A percentile compares a stretch with the other conserved stretches of the same genome.
Evolutionary conservation across 1,139 yeast genomes (phyloP).

Genomic region (Scheffersomyces parashehatae): DNA sequence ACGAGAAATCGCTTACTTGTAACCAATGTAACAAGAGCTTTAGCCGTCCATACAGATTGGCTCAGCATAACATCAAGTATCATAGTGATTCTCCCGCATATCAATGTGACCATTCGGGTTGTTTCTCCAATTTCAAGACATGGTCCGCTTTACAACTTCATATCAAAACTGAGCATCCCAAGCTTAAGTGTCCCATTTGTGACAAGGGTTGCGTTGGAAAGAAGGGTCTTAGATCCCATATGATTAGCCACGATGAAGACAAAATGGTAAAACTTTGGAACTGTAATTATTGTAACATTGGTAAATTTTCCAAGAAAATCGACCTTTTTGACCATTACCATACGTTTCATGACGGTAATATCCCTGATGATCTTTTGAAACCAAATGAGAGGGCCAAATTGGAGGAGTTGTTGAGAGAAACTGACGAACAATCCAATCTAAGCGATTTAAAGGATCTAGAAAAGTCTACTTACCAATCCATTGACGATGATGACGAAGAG

Average conservation of each 20-base stretch:
- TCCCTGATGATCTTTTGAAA: conserved; percentile 35
- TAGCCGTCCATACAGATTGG: conserved; percentile 59
- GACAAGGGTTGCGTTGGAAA: conserved; percentile 75
- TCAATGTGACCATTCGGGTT: conserved; percentile 63
- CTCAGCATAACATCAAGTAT: conserved; percentile 59
- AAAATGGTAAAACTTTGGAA: conserved; percentile 60
- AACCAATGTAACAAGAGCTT: conserved; percentile 59
- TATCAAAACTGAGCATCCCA: conserved; percentile 71
- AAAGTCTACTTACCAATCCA: conserved; percentile 2
- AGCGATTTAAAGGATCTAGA: conserved; percentile 5
- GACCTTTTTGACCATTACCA: conserved; percentile 47
- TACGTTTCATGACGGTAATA: conserved; percentile 40
- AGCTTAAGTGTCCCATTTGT: conserved; percentile 64
- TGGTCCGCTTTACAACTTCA: conserved; percentile 81
- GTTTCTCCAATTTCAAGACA: conserved; percentile 61
- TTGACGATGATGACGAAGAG: conserved; percentile 15
- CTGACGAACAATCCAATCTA: conserved; percentile 8
- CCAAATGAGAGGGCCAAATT: conserved; percentile 24
- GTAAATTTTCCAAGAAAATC: conserved; percentile 34
- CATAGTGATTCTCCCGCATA: conserved; percentile 59
- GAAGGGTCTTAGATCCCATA: conserved; percentile 69
- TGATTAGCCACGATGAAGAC: conserved; percentile 55
- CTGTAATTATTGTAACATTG: conserved; percentile 51
- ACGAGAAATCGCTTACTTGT: conserved; percentile 56
- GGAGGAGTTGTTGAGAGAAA: conserved; percentile 20